Conservation (phyloP, 73 alveolate species). For the Symbiodinium pilosum region DNA sequence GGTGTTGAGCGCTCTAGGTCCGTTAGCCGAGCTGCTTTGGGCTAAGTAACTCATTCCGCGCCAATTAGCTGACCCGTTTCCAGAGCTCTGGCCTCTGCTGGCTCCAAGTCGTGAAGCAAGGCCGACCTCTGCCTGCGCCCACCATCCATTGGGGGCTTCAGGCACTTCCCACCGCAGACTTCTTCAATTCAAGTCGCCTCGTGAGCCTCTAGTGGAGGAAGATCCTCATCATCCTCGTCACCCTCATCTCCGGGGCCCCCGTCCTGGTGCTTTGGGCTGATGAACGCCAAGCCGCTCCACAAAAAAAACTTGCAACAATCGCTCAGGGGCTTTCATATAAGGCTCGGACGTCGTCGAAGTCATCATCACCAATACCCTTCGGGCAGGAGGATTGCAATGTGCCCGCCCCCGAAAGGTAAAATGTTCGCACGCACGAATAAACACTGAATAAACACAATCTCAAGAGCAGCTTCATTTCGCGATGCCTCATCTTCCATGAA, state of each 20-base stretch:
- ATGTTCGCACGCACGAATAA: too few relatives aligned
- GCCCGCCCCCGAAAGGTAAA: too few relatives aligned
- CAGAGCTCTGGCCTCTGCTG: too few relatives aligned
- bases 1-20: too few relatives aligned
- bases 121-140: not conserved
- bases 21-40: too few relatives aligned
- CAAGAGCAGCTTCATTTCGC: too few relatives aligned
- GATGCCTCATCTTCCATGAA: constrained; percentile 90
- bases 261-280: not conserved
- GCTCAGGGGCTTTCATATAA: not conserved
- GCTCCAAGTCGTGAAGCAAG: constrained; percentile 9
- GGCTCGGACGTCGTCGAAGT: constrained; percentile 35
- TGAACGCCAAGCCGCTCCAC: not conserved
- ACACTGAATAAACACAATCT: too few relatives aligned
- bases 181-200: constrained; percentile 15
- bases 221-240: constrained; percentile 85
- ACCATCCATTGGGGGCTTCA: too few relatives aligned
- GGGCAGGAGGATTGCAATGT: too few relatives aligned
- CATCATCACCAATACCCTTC: constrained; percentile 83
- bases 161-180: too few relatives aligned
- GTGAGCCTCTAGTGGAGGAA: constrained; percentile 28
- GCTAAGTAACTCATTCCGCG: too few relatives aligned
- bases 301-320: not conserved
- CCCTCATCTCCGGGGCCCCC: constrained; percentile 35
- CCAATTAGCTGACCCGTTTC: too few relatives aligned